phyloP scores from a whole-genome alignment of 2,329 filamentous ascomycete species.

The Sordariomycetes sp. region DNA sequence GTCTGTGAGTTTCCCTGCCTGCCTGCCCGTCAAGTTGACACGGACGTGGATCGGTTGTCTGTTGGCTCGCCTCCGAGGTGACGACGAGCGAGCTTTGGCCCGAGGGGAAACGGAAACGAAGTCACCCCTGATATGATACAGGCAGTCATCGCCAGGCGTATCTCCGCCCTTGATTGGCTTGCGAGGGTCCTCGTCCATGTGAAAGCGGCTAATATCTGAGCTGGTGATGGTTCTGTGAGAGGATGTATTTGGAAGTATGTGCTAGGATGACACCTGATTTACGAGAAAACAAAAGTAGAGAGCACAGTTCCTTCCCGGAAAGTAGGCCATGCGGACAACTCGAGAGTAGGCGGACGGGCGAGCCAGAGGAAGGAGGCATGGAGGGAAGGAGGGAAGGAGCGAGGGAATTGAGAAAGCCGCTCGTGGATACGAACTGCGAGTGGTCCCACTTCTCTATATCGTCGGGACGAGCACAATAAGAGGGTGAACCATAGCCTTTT shows the following conservation, averaged over 20 bases:
- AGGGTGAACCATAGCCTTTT: too few relatives aligned
- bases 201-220: neutral
- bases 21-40: slow-evolving; percentile 35
- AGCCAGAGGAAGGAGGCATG: neutral
- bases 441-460: too few relatives aligned
- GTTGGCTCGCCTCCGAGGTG: slow-evolving; percentile 20
- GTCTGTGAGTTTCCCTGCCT: slow-evolving; percentile 35
- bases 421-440: too few relatives aligned
- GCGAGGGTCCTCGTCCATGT: neutral
- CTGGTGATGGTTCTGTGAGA: neutral
- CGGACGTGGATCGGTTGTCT: slow-evolving; percentile 32
- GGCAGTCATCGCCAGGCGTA: slow-evolving; percentile 3
- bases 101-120: slow-evolving; percentile 23
- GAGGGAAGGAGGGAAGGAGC: neutral
- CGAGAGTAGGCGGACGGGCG: too few relatives aligned
- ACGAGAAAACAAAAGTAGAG: neutral
- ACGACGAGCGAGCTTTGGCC: slow-evolving; percentile 21
- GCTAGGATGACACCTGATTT: neutral
- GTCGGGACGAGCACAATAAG: too few relatives aligned
- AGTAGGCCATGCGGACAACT: too few relatives aligned
- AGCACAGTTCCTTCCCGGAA: too few relatives aligned
- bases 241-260: neutral
- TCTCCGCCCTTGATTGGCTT: neutral
- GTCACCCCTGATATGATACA: slow-evolving; percentile 22
- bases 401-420: neutral